Percentiles rank a stretch among this genome's conserved stretches.
Evolutionary conservation across 139 green algal genomes (phyloP).

Genomic region (Tetraselmis chui): DNA sequence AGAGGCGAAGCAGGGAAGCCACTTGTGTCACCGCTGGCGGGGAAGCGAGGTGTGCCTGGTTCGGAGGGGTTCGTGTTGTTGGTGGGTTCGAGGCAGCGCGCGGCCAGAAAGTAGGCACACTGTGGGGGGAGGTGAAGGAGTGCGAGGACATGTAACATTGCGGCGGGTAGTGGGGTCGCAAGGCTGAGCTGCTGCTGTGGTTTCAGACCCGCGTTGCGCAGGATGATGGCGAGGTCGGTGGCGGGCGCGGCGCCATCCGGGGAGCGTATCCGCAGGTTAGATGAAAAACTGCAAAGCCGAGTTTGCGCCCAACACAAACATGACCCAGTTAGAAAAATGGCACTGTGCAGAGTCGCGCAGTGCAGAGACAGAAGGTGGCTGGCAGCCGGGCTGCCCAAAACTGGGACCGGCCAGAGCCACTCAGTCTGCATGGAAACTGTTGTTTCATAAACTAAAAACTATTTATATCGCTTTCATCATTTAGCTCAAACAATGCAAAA

Average conservation of each 20-base stretch:
- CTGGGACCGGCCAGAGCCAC: too few relatives aligned
- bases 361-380: not conserved
- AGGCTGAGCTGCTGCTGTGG: not conserved
- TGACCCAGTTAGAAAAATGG: too few relatives aligned
- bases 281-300: not conserved
- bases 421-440: too few relatives aligned
- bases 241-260: not conserved
- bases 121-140: not conserved
- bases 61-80: not conserved
- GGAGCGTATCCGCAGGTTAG: not conserved
- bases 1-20: not conserved
- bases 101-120: not conserved
- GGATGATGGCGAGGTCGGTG: not conserved
- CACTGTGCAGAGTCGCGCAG: too few relatives aligned
- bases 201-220: not conserved
- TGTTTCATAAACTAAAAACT: too few relatives aligned
- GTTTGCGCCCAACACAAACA: too few relatives aligned
- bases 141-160: not conserved
- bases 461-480: too few relatives aligned
- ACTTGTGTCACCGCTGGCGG: not conserved
- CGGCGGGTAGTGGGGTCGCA: not conserved
- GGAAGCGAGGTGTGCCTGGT: not conserved
- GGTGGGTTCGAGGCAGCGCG: not conserved
- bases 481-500: too few relatives aligned
- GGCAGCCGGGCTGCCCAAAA: too few relatives aligned